These are phyloP conservation scores for Vinca minor DNA, from an alignment of 257 asterid species.

Conservation along the genomic window DNA sequence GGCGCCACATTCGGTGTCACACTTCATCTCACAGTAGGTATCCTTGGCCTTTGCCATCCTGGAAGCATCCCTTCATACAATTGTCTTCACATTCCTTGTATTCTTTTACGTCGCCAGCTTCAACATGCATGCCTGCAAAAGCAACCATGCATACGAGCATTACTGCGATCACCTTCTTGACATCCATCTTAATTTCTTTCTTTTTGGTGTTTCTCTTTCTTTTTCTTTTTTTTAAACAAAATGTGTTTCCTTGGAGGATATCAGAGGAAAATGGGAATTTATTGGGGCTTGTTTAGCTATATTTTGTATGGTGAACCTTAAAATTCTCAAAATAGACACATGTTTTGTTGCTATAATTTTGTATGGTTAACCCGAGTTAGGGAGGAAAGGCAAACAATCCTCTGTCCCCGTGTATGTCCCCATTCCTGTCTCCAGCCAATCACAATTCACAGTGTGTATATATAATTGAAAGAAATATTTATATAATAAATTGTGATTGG, in stretches of 20 bases:
- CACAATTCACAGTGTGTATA: too few species aligned
- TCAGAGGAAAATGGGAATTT: background rate
- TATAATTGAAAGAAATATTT: too few species aligned
- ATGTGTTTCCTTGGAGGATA: background rate
- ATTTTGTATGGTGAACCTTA: slow-evolving; percentile 1
- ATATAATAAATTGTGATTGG: too few species aligned
- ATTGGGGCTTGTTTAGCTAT: background rate
- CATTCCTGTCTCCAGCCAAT: too few species aligned
- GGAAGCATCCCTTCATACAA: slow-evolving; percentile 15
- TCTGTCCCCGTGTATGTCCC: too few species aligned
- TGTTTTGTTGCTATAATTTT: background rate
- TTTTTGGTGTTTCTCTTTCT: background rate
- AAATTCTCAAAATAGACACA: slow-evolving; percentile 1
- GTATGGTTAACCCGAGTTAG: too few species aligned
- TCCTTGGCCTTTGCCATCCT: slow-evolving; percentile 13
- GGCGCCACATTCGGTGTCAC: slow-evolving; percentile 16
- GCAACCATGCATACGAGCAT: slow-evolving; percentile 22
- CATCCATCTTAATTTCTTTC: too few species aligned
- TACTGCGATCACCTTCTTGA: slow-evolving; percentile 21
- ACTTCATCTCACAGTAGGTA: slow-evolving; percentile 22
- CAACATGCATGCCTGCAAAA: slow-evolving; percentile 15
- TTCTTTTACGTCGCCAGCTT: background rate
- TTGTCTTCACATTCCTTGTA: slow-evolving; percentile 10
- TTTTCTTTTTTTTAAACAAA: too few species aligned
- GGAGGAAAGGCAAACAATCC: too few species aligned